These are phyloP conservation scores for Zymoseptoria passerinii DNA, from an alignment of 2,329 filamentous ascomycete species.

Conservation along the genomic window DNA sequence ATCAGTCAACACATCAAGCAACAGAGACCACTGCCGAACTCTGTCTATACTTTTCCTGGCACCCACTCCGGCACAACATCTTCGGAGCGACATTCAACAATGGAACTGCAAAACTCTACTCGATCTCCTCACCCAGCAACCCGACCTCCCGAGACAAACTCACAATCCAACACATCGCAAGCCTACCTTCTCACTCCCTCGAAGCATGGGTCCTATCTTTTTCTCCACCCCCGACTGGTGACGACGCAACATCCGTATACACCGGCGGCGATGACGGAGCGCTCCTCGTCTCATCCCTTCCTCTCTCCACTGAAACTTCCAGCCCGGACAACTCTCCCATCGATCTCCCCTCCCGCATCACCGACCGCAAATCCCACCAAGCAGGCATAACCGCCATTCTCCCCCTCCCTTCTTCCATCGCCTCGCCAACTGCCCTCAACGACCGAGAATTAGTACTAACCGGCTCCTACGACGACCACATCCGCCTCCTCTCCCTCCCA, in stretches of 20 bases:
- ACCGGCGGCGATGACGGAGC: constrained; percentile 72
- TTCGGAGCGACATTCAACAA: constrained; percentile 66
- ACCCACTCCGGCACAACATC: constrained; percentile 47
- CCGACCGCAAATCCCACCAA: constrained; percentile 55
- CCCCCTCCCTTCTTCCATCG: constrained; percentile 49
- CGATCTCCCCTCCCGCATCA: constrained; percentile 4
- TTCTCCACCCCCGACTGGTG: constrained; percentile 14
- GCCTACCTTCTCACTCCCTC: constrained; percentile 37
- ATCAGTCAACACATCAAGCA: constrained; percentile 22
- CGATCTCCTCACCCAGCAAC: background rate
- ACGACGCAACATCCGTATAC: constrained; percentile 31
- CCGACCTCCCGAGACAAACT: background rate
- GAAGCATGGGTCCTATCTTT: constrained; percentile 71
- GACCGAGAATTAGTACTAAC: constrained; percentile 54
- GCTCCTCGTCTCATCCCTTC: background rate
- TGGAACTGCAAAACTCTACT: constrained; percentile 38
- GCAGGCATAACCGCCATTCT: constrained; percentile 85
- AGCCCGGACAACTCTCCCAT: background rate
- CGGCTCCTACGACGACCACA: constrained; percentile 81
- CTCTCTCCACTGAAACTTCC: background rate
- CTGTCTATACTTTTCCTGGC: constrained; percentile 67
- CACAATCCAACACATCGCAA: constrained; percentile 16
- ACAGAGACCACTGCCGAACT: constrained; percentile 52
- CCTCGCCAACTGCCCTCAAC: background rate
- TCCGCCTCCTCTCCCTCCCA: constrained; percentile 55